phyloP scores from a whole-genome alignment of 129 eudicot genomes.

The Lonicera japonica region DNA sequence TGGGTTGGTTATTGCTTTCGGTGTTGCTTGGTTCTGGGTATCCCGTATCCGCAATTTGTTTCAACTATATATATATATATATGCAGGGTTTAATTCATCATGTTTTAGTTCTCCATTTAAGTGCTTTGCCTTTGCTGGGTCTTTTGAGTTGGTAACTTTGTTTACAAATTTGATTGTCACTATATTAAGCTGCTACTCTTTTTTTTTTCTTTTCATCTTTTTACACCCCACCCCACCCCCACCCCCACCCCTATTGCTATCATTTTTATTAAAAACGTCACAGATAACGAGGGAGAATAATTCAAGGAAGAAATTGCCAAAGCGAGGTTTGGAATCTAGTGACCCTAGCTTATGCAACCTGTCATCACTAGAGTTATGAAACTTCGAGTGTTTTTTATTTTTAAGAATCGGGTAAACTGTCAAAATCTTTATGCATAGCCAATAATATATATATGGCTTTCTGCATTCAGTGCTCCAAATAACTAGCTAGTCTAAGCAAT shows the following conservation, averaged over 20 bases:
- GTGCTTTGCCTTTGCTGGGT: too few species aligned
- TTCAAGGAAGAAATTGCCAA: constrained; percentile 3
- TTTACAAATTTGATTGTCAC: neutral
- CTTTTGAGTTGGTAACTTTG: too few species aligned
- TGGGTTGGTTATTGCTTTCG: too few species aligned
- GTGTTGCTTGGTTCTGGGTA: too few species aligned
- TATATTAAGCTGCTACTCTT: neutral
- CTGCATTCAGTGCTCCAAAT: too few species aligned
- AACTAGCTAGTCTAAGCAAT: too few species aligned
- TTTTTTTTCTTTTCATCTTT: neutral
- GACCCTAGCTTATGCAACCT: constrained; percentile 1
- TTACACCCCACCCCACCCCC: neutral
- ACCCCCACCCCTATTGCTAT: neutral
- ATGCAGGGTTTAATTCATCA: constrained; percentile 1
- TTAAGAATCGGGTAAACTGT: constrained; percentile 7
- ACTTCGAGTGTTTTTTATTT: neutral
- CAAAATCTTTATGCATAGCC: neutral
- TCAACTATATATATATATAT: too few species aligned
- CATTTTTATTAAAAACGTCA: neutral
- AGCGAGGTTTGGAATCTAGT: constrained; percentile 7
- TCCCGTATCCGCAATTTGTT: too few species aligned
- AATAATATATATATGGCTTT: neutral
- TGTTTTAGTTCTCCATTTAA: neutral
- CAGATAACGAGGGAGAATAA: neutral
- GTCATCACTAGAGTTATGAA: neutral